phyloP scores from a whole-genome alignment of 1,139 yeast genomes.

The Candida sanyaensis region DNA sequence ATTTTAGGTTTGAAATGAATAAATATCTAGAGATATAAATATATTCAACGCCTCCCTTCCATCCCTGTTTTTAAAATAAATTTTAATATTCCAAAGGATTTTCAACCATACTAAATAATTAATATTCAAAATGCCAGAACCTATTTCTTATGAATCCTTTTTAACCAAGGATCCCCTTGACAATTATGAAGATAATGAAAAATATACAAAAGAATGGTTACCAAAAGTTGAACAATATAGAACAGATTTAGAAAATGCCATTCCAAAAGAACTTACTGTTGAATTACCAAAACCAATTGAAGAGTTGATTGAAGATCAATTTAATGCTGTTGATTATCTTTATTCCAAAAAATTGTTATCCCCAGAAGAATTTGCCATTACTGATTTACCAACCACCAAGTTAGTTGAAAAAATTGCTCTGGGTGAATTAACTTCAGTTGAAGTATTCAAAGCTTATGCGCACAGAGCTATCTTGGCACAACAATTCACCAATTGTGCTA shows the following conservation, averaged over 20 bases:
- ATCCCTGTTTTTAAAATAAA: no score
- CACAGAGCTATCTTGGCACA: conserved; percentile 47
- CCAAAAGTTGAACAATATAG: conserved; percentile 56
- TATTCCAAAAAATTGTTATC: conserved; percentile 44
- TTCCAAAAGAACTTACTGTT: conserved; percentile 43
- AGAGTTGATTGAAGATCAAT: conserved; percentile 39
- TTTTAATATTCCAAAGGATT: no score
- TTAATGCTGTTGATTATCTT: conserved; percentile 49
- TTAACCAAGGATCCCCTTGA: conserved; percentile 34
- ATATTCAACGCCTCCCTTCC: no score
- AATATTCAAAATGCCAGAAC: neutral
- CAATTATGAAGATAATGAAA: conserved; percentile 39
- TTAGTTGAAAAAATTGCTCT: conserved; percentile 36
- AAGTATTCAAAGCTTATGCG: conserved; percentile 52
- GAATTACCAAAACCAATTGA: conserved; percentile 44
- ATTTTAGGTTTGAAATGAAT: no score
- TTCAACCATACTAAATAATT: no score
- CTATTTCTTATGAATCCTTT: conserved; percentile 19
- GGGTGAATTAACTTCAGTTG: conserved; percentile 40
- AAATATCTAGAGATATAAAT: no score
- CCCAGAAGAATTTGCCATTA: conserved; percentile 46
- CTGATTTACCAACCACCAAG: conserved; percentile 42
- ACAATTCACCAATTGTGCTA: conserved; percentile 38
- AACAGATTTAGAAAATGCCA: conserved; percentile 38
- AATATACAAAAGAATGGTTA: conserved; percentile 34